A percentile compares a stretch with the other conserved stretches of the same genome.
Conservation (phyloP, 2,329 filamentous ascomycete genomes). For the Dactylonectria macrodidyma region DNA sequence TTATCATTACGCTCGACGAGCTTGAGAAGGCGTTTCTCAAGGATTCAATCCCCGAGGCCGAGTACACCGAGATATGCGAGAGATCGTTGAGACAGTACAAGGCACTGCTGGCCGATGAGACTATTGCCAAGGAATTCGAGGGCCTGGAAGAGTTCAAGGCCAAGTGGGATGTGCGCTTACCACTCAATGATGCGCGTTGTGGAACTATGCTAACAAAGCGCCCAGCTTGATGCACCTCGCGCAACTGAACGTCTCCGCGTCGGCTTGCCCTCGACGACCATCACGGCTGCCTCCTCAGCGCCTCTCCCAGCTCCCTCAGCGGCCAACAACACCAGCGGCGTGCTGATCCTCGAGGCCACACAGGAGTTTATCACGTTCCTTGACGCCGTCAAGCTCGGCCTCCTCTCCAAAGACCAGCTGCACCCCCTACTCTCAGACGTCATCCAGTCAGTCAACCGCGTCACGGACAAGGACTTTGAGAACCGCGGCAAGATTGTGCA, state of each 20-base stretch:
- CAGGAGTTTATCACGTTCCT: constrained; percentile 99
- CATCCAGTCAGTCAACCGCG: constrained; percentile 97
- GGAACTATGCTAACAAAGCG: constrained; percentile 12
- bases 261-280: constrained; percentile 89
- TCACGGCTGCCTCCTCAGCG: constrained; percentile 67
- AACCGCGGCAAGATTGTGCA: constrained; percentile 97
- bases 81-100: constrained; percentile 97
- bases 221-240: constrained; percentile 90
- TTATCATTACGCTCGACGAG: constrained; percentile 94
- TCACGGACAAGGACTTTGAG: constrained; percentile 95
- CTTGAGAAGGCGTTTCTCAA: constrained; percentile 97
- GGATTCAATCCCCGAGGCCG: constrained; percentile 90
- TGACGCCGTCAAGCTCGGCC: constrained; percentile 91
- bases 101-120: constrained; percentile 91
- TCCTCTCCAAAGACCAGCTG: constrained; percentile 95
- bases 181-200: rapidly evolving
- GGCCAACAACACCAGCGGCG: constrained; percentile 67
- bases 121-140: constrained; percentile 88
- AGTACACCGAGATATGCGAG: constrained; percentile 97
- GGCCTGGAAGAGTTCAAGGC: constrained; percentile 92
- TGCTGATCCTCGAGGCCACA: constrained; percentile 89
- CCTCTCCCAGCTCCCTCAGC: constrained; percentile 60
- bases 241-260: constrained; percentile 94
- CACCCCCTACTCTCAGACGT: constrained; percentile 95
- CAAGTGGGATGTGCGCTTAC: constrained; percentile 83